phyloP scores from a whole-genome alignment of 2,329 filamentous ascomycete genomes.

The Didymella segeticola region DNA sequence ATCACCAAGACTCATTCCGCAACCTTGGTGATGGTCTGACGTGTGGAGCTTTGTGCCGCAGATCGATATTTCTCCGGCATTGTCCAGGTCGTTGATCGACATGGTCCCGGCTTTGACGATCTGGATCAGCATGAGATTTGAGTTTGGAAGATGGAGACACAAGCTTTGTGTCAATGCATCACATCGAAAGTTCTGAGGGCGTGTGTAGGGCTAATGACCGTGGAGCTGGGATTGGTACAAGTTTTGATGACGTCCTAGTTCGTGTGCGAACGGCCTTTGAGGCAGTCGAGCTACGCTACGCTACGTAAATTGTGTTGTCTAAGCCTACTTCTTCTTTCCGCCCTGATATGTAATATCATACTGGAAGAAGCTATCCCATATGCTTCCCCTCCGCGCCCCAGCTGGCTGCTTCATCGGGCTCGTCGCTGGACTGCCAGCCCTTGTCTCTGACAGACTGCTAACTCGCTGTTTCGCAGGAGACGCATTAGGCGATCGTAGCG shows the following conservation, averaged over 20 bases:
- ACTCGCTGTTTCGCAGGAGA: constrained; percentile 27
- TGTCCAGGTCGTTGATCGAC: neutral
- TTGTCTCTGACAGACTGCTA: constrained; percentile 26
- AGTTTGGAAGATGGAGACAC: neutral
- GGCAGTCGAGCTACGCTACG: neutral
- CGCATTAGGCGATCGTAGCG: constrained; percentile 19
- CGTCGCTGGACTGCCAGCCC: constrained; percentile 27
- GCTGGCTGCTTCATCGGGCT: constrained; percentile 31
- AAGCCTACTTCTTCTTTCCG: constrained; percentile 41
- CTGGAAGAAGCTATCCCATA: constrained; percentile 50
- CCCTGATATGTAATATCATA: constrained; percentile 50
- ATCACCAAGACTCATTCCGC: neutral
- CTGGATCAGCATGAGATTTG: neutral
- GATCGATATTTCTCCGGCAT: neutral
- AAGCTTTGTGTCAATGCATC: constrained; percentile 1
- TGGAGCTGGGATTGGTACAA: neutral
- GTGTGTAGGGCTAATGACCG: neutral
- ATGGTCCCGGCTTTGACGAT: neutral
- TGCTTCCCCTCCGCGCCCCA: constrained; percentile 36
- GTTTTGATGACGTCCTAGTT: neutral
- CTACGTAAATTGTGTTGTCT: neutral
- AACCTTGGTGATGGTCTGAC: neutral
- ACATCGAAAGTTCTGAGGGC: neutral
- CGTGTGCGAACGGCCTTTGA: neutral
- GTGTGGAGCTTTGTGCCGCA: neutral